Evolutionary conservation across 768 basidiomycete species (phyloP).

Genomic region (Lactarius sp.): DNA sequence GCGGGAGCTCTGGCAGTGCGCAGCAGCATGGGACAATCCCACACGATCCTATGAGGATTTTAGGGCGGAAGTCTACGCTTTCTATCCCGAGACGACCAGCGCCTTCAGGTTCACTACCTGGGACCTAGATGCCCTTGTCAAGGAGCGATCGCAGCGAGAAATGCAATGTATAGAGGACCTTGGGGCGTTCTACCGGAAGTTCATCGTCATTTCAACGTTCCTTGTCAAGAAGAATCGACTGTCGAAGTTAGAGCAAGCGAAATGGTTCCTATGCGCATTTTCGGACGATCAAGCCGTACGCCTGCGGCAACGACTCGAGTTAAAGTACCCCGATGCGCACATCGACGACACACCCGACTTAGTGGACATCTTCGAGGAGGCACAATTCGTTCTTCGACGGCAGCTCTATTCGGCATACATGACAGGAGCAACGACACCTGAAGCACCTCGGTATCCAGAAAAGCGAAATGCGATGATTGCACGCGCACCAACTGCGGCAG

Average conservation of each 20-base stretch:
- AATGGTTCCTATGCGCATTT: background rate
- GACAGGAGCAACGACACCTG: background rate
- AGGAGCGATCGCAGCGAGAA: background rate
- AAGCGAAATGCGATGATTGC: background rate
- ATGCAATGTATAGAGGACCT: background rate
- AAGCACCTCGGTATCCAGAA: background rate
- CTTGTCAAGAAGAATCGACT: background rate
- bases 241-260: slow-evolving; percentile 1
- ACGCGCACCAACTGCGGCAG: background rate
- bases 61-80: background rate
- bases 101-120: background rate
- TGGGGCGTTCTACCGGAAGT: background rate
- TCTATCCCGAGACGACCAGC: background rate
- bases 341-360: background rate
- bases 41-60: background rate
- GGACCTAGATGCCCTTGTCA: background rate
- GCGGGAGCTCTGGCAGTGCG: background rate
- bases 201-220: background rate
- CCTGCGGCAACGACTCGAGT: background rate
- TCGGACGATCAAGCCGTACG: background rate
- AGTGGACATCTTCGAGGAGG: background rate
- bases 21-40: background rate
- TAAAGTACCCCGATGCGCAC: background rate
- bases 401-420: background rate
- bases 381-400: background rate